A percentile compares a stretch with the other conserved stretches of the same genome.
Conservation (phyloP, 2,329 filamentous ascomycete species). For the Botryosphaeria dothidea region DNA sequence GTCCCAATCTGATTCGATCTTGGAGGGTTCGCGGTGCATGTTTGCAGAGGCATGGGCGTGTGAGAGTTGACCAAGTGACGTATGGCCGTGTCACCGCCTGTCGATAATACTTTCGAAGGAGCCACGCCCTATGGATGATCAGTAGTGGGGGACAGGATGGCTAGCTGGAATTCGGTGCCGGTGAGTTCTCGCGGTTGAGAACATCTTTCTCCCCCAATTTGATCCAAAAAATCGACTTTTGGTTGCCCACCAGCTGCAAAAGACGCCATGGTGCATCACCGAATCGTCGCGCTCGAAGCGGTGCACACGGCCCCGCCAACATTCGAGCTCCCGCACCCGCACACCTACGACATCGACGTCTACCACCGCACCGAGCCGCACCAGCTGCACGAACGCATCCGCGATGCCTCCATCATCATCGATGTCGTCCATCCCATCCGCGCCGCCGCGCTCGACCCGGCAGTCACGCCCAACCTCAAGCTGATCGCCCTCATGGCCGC, state of each 20-base stretch:
- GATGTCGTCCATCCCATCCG: conserved; percentile 44
- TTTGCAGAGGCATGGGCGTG: no score
- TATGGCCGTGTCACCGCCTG: background rate
- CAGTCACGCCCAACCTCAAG: conserved; percentile 44
- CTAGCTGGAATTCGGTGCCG: background rate
- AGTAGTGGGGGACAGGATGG: background rate
- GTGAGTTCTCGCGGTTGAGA: background rate
- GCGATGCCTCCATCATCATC: conserved; percentile 50
- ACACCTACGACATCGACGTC: conserved; percentile 42
- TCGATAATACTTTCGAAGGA: background rate
- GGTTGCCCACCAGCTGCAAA: background rate
- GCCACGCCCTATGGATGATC: background rate
- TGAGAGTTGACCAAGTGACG: background rate
- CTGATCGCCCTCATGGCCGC: conserved; percentile 49
- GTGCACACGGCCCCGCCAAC: conserved; percentile 43
- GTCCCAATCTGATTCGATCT: no score
- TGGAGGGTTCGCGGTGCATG: no score
- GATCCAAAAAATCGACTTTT: background rate
- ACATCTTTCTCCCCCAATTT: background rate
- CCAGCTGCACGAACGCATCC: conserved; percentile 44
- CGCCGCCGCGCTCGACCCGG: conserved; percentile 39
- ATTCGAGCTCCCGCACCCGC: conserved; percentile 40
- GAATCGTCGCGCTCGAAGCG: conserved; percentile 49
- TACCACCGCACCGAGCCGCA: conserved; percentile 38
- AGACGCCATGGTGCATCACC: conserved; percentile 35